Base-by-base conservation (phyloP, 176 grass and related monocot species). In the Pharus latifolius region DNA sequence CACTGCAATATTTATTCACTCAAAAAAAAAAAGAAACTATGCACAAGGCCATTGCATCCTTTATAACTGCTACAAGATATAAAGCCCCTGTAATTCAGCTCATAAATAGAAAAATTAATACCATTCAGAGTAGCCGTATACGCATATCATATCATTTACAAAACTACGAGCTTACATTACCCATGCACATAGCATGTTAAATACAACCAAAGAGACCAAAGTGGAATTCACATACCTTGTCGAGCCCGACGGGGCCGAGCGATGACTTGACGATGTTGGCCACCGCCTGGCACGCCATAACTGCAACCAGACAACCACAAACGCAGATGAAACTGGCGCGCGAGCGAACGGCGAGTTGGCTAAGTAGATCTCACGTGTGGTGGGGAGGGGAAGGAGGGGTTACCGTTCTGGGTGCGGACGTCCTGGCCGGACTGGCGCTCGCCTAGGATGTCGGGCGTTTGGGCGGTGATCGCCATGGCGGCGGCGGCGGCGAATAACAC, bases 391-490 rank as follows among this genome's bases (percentile, higher is more conserved):
- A 9, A 10, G 30, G 10, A 33, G 24, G 5, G 56, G 24, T 75
- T 67, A 99, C 95, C 95, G 56, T 99, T 94, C 72, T 94, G 84
- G 3, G 90, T 88, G 80, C 90, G 90, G 13, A 94, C 95, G 73
- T 92, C 95, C 78, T 99, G 90, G 29, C 90, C 90, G 19, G 87
- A 91, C 69, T 99, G 95, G 59, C 95, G 90, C 47, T 99, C 95
- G 27, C 95, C 95, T 44, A 94, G 61, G 63, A 99, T 94, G 63
- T 94, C 95, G 18, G 76, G 81, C 1, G 84, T 90, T 78, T 78
- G 82, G 10, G 72, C 71, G 3, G 83, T 63, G 63, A 88, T 83
- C 75, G 74, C 72, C 94, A 98, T 93, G 80, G 52, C 61, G 16
- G 13, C 56, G 24, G 70, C 71, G 67, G 12, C 24, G 53, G 44